phyloP scores from a whole-genome alignment of 2,329 filamentous ascomycete species.

The Pseudogymnoascus sp. region DNA sequence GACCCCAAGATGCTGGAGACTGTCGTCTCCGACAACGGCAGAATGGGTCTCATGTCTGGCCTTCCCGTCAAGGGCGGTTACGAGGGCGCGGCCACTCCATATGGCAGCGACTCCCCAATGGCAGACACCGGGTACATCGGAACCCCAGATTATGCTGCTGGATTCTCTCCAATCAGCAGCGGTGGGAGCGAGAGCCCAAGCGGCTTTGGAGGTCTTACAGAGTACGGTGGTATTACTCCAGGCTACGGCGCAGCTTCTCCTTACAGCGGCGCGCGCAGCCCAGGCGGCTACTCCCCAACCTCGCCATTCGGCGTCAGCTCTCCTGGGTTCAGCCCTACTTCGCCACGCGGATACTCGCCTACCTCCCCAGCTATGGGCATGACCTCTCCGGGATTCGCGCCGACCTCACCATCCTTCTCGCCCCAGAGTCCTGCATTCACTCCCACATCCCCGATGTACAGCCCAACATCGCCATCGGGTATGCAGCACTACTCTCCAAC shows the following conservation, averaged over 20 bases:
- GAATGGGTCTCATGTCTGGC: slow-evolving; percentile 72
- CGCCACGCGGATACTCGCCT: slow-evolving; percentile 60
- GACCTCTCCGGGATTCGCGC: slow-evolving; percentile 65
- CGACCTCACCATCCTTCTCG: slow-evolving; percentile 68
- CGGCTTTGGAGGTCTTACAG: slow-evolving; percentile 53
- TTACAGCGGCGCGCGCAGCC: slow-evolving; percentile 54
- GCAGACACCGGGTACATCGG: slow-evolving; percentile 61
- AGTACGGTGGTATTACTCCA: slow-evolving; percentile 44
- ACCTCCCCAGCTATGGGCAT: slow-evolving; percentile 35
- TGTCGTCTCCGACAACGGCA: slow-evolving; percentile 84
- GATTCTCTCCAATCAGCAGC: slow-evolving; percentile 71
- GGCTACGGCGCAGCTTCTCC: slow-evolving; percentile 54
- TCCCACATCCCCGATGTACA: slow-evolving; percentile 20
- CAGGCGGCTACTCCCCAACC: slow-evolving; percentile 41
- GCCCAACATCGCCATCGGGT: slow-evolving; percentile 22
- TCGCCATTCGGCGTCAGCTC: slow-evolving; percentile 35
- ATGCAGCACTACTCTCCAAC: slow-evolving; percentile 21
- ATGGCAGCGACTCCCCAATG: slow-evolving; percentile 79
- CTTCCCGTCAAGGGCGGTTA: slow-evolving; percentile 70
- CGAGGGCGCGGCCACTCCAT: slow-evolving; percentile 85
- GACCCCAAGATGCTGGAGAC: slow-evolving; percentile 95
- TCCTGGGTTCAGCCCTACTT: slow-evolving; percentile 43
- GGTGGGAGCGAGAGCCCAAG: slow-evolving; percentile 63
- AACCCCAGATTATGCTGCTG: slow-evolving; percentile 49
- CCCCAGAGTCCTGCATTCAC: slow-evolving; percentile 43